Evolutionary conservation across 2,329 filamentous ascomycete species (phyloP), one percentile per base, ranked within the genome.

Genomic region (Cadophora malorum): DNA sequence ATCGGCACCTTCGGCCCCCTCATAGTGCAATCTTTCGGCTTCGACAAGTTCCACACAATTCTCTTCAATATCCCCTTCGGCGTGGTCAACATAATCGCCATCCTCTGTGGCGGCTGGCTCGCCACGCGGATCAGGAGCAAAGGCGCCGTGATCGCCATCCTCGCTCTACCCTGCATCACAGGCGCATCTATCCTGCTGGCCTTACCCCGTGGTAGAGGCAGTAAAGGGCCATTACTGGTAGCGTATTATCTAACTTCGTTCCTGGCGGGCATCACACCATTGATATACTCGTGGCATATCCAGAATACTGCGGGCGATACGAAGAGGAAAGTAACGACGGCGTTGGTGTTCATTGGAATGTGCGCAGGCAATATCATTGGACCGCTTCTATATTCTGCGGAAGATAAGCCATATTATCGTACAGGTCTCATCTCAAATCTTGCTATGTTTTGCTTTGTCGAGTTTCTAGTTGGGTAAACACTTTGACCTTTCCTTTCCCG

Each of bases 251-350:
- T 77, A 79, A 85, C 87, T 41, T 88, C 85, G 0, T 83, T 88
- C 8, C 88, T 88, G 59, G 85, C 86, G 0, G 88, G 83, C 6
- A 87, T 87, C 67, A 83, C 88, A 3, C 88, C 86, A 0, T 78
- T 89, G 35, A 85, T 89, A 47, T 89, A 87, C 71, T 84, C 85
- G 0, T 89, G 87, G 86, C 85, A 85, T 1, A 81, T 85, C 0
- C 85, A 87, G 69, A 90, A 90, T 70, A 89, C 89, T 0, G 89
- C 86, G 0, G 89, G 90, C 1, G 88, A 91, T 74, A 91, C 89
- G 0, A 92, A 92, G 78, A 86, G 87, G 68, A 91, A 91, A 74
- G 84, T 86, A 16, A 89, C 85, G 0, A 90, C 88, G 0, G 88
- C 84, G 19, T 81, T 90, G 8, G 80, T 91, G 0, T 89, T 91